Evolutionary conservation across 2,329 filamentous ascomycete genomes (phyloP), one percentile per base, ranked within the genome.

Genomic region (Stagonosporopsis rhizophila): DNA sequence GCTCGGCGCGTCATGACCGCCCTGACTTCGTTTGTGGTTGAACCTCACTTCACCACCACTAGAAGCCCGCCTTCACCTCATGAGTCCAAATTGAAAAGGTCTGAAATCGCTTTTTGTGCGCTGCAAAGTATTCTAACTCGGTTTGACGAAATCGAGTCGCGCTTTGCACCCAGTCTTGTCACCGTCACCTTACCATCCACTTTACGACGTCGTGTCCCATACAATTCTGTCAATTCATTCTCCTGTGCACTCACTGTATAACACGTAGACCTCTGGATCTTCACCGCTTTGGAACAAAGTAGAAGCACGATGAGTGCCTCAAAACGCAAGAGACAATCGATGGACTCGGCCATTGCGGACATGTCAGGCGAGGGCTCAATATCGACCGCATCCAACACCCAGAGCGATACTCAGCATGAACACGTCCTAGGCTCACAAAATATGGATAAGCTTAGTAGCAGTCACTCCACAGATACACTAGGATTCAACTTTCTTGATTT

Each of bases 291-390:
- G 30, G 30, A 4, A 32, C n/a, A 22, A 7, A 20, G 25, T 7
- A 6, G 19, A 23, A 6, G 6, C 38, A 20, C 34, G 8, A 57
- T 57, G 54, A 19, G 20, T 19, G 9, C 39, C 15, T n/a, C 17
- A 19, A 58, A 58, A 23, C 44, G 54, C n/a, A 58, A 58, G 22
- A 49, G 39, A 23, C 23, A 52, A 34, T 41, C 48, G 25, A 49
- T 23, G 5, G 54, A 58, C 49, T 58, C 49, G 17, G 54, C 54
- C 17, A 58, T 58, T 19, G 54, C 54, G 8, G 49, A 49, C 34
- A 58, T 58, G 54, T 52, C 44, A 8, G 44, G 44, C 25, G 44
- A 37, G 19, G 53, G 37, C 2, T 47, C 30, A 1, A 35, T 32
- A 15, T 20, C 28, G 15, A 27, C 20, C 27, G 15, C 19, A 22